Base-by-base conservation (phyloP, 805 yeast species). In the Nakazawaea wickerhamii region DNA sequence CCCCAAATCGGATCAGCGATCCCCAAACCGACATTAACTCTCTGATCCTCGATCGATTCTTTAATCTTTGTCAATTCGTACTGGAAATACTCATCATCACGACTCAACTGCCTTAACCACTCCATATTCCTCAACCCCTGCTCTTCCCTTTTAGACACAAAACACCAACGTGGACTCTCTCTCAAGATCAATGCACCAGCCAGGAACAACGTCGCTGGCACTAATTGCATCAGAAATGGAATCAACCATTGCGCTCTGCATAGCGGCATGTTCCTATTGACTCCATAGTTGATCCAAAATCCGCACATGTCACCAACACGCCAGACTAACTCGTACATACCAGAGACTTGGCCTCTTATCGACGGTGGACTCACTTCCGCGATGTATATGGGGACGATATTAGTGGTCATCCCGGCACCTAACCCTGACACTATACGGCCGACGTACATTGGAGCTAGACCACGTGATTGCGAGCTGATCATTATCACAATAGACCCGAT, bases 391-490 rank as follows among this genome's bases (percentile, higher is more conserved):
- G 79, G 78, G 1, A 74, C 74, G 44, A 73, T 55, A 53, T 68
- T 66, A 1, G 79, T 65, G 31, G 75, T 63, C 10, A 70, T 68
- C 3, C 81, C 81, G 40, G 73, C 71, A 21, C 78, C 78, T 8
- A 76, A 34, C 6, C 81, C 81, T 20, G 75, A 63, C 38, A 75
- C 52, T 33, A 70, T 69, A 48, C 82, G 62, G 10, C 81, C 81
- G 1, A 75, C 70, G 47, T 73, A 71, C 40, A 73, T 65, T n/a
- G 68, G 65, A 4, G 69, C 71, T 30, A 73, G 59, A 3, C 70
- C 71, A 25, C 60, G 57, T 4, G 36, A 28, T 1, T 48, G 30
- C 3, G 55, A 45, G 17, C 73, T 53, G n/a, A 55, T 48, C 46
- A 71, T 55, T 38, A 70, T 64, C 25, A 71, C 60, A 1, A 67